Conservation (phyloP, 345 rosid species). For the Clausena lansium region DNA sequence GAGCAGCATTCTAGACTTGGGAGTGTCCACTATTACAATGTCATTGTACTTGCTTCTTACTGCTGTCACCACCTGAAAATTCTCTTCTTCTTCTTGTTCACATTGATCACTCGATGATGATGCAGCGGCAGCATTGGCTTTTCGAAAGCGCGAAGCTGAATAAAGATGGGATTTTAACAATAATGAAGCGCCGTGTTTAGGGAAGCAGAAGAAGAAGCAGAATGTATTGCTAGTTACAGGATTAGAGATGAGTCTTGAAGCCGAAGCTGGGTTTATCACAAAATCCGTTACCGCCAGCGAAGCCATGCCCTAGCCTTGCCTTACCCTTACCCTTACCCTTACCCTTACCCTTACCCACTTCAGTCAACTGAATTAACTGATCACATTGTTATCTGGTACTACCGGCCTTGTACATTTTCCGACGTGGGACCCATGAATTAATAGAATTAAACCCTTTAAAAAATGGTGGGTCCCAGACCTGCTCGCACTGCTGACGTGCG, state of each 20-base stretch:
- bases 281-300: not conserved
- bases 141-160: slow-evolving; percentile 1
- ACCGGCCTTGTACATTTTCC: too few relatives aligned
- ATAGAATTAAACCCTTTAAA: too few relatives aligned
- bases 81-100: slow-evolving; percentile 40
- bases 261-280: not conserved
- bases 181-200: not conserved
- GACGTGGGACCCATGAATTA: too few relatives aligned
- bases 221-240: not conserved
- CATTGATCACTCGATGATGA: not conserved
- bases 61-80: slow-evolving; percentile 52
- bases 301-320: not conserved
- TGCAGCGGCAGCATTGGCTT: not conserved
- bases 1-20: slow-evolving; percentile 60
- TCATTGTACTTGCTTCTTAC: slow-evolving; percentile 63
- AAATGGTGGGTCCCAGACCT: too few relatives aligned
- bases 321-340: too few relatives aligned
- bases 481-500: too few relatives aligned
- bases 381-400: too few relatives aligned
- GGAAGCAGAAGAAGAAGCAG: slow-evolving; percentile 1
- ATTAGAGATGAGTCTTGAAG: not conserved
- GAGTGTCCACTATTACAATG: slow-evolving; percentile 67
- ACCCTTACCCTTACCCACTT: not conserved
- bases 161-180: not conserved
- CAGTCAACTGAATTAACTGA: too few relatives aligned